Evolutionary conservation across 2,329 filamentous ascomycete species (phyloP), one percentile per base, ranked within the genome.

Genomic region (Kalmusia sp.): DNA sequence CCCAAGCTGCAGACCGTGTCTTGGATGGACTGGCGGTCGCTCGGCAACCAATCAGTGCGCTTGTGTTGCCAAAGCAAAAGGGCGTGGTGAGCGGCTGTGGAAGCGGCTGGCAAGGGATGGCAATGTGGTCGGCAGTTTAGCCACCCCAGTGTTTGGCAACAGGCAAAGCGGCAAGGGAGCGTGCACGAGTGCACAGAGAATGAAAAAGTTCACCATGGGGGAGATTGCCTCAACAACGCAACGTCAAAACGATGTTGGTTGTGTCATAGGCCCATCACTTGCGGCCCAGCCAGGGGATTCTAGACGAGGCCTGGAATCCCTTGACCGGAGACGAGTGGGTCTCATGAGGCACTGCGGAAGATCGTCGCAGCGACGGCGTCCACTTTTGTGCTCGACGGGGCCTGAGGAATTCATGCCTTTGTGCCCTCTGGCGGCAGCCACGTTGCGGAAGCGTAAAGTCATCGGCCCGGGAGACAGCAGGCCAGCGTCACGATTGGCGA

Each of bases 231-330:
- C 56, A 55, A 59, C 52, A 57, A 56, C 50, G 55, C 54, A 58
- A 61, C 54, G 59, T 55, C 38, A 54, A 61, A 49, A 15, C 14
- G 54, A 62, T 61, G 62, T 59, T 64, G 65, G 28, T 58, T 57
- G 39, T 55, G 55, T 57, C 52, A 59, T 62, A 55, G 25, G 57
- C 51, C 54, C 49, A 59, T 62, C 46, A 55, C 47, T 48, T 37
- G 48, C 38, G n/a, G n/a, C n/a, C n/a, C 43, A 31, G 40, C 40
- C 49, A 46, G 25, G 39, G 43, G 43, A 27, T 34, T 22, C 22
- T 52, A 54, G 52, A 50, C 43, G 43, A 45, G 50, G 58, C 65
- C 59, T 65, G 58, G 67, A 67, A 61, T 57, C 43, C 43, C 49
- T 47, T 52, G 58, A 55, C 43, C 48, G 49, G 50, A 56, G 59